Evolutionary conservation across 257 asterid species (phyloP), one percentile per base, ranked within the genome.

Genomic region (Nicotiana sylvestris): DNA sequence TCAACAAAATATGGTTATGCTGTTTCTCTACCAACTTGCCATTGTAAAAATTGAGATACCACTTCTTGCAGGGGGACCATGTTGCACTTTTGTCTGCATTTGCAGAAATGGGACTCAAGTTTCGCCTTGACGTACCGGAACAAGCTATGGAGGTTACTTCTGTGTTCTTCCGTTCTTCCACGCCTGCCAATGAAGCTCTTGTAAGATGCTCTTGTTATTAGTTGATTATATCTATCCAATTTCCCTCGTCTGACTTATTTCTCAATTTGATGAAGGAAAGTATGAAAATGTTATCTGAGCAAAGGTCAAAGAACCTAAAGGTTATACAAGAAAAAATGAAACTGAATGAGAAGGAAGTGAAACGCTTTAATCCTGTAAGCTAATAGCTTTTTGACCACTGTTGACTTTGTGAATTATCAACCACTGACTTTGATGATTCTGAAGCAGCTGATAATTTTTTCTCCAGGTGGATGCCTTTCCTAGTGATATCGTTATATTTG

Each of bases 401-500:
- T 77, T 56, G 49, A 82, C 62, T 81, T 25, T 55, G 77, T 67
- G 57, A 76, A 84, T 62, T 29, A 46, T 35, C 57, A 27, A 51
- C 1, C 62, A 12, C 43, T 74, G 35, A 30, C 43, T 46, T 56
- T n/a, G 25, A 25, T 76, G 55, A 65, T 85, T 82, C 56, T 61
- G 49, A 70, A 58, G 78, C 81, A 64, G 12, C 85, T 81, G 60
- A 77, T 82, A 17, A 79, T 60, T 46, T 76, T 72, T 76, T 88
- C 68, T 85, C 82, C 93, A 96, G 99, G 94, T 96, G 80, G 98
- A 96, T 90, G 98, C 99, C 87, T 96, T 96, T 87, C 99, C 99
- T 13, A 98, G 99, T 80, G 99, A 96, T 87, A 92, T 94, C 83
- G 92, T 96, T 85, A 96, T 96, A 89, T 96, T 96, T 88, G 85